A percentile compares a stretch with the other conserved stretches of the same genome.
phyloP scores from a whole-genome alignment of 2,329 filamentous ascomycete genomes.

The Aspergillus proliferans region DNA sequence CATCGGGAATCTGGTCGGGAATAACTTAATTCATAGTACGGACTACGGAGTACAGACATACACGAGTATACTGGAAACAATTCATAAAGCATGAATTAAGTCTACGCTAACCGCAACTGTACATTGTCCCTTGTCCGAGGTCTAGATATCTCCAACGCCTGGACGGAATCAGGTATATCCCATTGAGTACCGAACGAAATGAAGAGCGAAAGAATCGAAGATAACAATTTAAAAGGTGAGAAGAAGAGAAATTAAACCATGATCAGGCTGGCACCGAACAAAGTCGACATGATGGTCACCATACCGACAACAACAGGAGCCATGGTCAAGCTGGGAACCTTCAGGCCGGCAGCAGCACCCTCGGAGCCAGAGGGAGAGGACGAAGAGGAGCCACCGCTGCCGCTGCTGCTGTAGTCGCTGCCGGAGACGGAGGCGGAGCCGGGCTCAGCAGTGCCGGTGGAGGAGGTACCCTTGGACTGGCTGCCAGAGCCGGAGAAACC shows the following conservation, averaged over 20 bases:
- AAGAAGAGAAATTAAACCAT: constrained; percentile 22
- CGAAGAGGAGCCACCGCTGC: constrained; percentile 4
- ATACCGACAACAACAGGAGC: constrained; percentile 48
- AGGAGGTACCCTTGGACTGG: constrained; percentile 49
- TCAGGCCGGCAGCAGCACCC: constrained; percentile 41
- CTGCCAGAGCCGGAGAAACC: constrained; percentile 53
- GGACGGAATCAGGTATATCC: not conserved
- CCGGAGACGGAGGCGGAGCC: constrained; percentile 40
- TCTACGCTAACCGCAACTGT: constrained; percentile 12
- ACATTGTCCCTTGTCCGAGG: constrained; percentile 5
- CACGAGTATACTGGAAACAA: not conserved
- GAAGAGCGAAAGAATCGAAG: constrained; percentile 1
- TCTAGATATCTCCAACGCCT: not conserved
- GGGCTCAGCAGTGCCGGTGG: constrained; percentile 44
- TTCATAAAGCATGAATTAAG: constrained; percentile 8
- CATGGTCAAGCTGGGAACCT: constrained; percentile 41
- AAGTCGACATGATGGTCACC: constrained; percentile 46
- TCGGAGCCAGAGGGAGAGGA: constrained; percentile 25
- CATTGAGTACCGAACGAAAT: not conserved
- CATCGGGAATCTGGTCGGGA: too few relatives aligned
- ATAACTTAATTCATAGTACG: too few relatives aligned
- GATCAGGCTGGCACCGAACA: constrained; percentile 46
- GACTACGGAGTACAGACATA: too few relatives aligned
- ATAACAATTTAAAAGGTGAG: constrained; percentile 10
- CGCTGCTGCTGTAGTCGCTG: not conserved